A percentile compares a stretch with the other conserved stretches of the same genome.
Conservation (phyloP, 306 rosid species). For the Trichosanthes truncata region DNA sequence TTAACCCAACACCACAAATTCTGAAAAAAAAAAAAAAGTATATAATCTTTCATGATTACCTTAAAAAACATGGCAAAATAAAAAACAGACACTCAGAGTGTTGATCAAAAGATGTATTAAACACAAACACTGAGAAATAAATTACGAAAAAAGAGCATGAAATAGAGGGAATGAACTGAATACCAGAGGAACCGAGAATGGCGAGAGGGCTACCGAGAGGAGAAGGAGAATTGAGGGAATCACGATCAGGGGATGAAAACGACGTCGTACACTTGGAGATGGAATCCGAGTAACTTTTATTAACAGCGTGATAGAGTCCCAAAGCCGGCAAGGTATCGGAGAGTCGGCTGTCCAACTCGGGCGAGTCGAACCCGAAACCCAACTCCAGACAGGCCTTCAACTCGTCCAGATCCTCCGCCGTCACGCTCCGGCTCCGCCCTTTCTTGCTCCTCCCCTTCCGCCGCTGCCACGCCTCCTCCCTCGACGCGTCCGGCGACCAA, state of each 20-base stretch:
- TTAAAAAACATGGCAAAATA: too few relatives aligned
- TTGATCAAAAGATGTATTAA: too few relatives aligned
- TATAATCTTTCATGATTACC: too few relatives aligned
- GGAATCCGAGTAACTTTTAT: slow-evolving; percentile 30
- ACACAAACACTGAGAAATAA: background rate
- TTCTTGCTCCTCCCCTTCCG: slow-evolving; percentile 20
- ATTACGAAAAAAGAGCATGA: background rate
- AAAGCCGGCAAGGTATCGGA: slow-evolving; percentile 51
- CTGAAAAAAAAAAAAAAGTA: too few relatives aligned
- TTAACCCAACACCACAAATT: too few relatives aligned
- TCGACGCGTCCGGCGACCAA: slow-evolving; percentile 54
- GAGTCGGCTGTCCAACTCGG: slow-evolving; percentile 38
- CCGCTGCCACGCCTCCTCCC: slow-evolving; percentile 75
- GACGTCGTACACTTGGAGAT: slow-evolving; percentile 1
- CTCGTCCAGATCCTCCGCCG: slow-evolving; percentile 60
- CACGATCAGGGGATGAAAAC: slow-evolving; percentile 21
- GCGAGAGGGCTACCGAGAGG: slow-evolving; percentile 16
- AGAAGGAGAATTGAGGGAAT: slow-evolving; percentile 9
- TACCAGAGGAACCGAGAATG: slow-evolving; percentile 40
- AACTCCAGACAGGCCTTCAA: slow-evolving; percentile 74
- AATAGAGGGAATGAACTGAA: background rate
- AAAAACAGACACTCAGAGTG: too few relatives aligned
- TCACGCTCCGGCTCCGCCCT: slow-evolving; percentile 33
- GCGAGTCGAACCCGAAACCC: slow-evolving; percentile 62
- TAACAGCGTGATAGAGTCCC: slow-evolving; percentile 43